phyloP scores from a whole-genome alignment of 2,329 filamentous ascomycete genomes.

The Hypocrella siamensis region DNA sequence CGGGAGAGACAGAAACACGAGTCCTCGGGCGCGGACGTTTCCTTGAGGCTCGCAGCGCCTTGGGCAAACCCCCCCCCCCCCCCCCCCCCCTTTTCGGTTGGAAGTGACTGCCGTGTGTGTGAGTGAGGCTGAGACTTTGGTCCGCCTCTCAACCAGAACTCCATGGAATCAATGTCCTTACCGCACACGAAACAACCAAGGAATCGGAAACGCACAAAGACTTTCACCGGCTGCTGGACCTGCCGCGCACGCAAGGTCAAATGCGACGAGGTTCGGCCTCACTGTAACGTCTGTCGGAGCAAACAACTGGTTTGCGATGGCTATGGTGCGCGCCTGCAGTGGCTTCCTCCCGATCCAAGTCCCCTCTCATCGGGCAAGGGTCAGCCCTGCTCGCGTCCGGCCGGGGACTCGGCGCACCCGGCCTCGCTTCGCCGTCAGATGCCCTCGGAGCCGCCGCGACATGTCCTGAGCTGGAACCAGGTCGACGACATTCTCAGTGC shows the following conservation, averaged over 20 bases:
- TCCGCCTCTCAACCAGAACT: background rate
- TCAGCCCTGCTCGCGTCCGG: background rate
- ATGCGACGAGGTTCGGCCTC: background rate
- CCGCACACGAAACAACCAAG: background rate
- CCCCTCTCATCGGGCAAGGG: background rate
- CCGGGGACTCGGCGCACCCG: background rate
- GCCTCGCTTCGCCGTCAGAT: background rate
- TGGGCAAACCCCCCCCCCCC: no score
- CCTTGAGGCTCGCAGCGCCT: no score
- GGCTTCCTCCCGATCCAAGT: background rate
- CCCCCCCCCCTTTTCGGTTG: no score
- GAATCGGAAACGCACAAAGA: slow-evolving; percentile 3
- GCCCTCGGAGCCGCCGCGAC: background rate
- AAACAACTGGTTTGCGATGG: background rate
- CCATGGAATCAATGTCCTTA: background rate
- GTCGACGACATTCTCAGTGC: background rate
- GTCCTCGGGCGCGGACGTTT: no score
- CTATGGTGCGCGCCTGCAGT: background rate
- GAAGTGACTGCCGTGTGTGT: no score
- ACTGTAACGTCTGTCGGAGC: background rate
- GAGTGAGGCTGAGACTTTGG: background rate
- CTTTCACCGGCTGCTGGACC: background rate
- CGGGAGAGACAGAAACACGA: no score
- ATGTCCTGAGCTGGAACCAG: background rate
- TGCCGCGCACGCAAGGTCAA: background rate